Evolutionary conservation across 2,329 filamentous ascomycete species (phyloP), one percentile per base, ranked within the genome.

Genomic region (Scedosporium apiospermum): DNA sequence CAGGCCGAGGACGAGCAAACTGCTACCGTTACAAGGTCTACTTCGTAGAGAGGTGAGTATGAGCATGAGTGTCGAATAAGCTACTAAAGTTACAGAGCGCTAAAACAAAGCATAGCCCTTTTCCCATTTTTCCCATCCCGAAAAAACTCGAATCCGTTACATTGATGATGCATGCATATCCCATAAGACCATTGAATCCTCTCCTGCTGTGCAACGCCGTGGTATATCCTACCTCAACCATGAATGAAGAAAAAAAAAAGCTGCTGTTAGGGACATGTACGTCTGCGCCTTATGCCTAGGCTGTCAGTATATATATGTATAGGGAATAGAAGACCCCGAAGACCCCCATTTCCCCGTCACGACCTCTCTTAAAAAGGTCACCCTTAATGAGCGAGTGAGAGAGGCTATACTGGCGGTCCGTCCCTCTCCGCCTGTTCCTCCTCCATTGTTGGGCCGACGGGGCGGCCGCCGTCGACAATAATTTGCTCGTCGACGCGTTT

Each of bases 401-500:
- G 30, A 12, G 27, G 10, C 21, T 10, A 55, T 10, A 26, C n/a
- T 12, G 60, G 60, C 6, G 60, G 60, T 34, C 60, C 60, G 6
- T 57, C 49, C 49, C 23, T 61, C 30, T 61, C 60, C 5, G 26
- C 46, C n/a, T 27, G 14, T 23, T 58, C 60, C 21, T 61, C 64
- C 14, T 62, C 63, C 23, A 62, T 49, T 6, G 65, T 64, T 60
- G 72, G 68, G 4, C 75, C 75, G 3, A 75, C 69, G 0, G 77
- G 72, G 63, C 75, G 80, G 12, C 86, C 87, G 0, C 78, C 83
- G 57, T 89, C 84, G 53, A 89, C 85, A 62, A 89, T 82, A 58
- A 88, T 82, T 71, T 88, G 84, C 69, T 87, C 79, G 67, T 89
- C 86, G 58, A 88, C 74, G 42, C 78, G 80, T 64, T 72, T 75